Percentiles rank a stretch among this genome's conserved stretches.
These are phyloP conservation scores for Coffea canephora DNA, from an alignment of 257 asterid genomes.

Conservation along the genomic window DNA sequence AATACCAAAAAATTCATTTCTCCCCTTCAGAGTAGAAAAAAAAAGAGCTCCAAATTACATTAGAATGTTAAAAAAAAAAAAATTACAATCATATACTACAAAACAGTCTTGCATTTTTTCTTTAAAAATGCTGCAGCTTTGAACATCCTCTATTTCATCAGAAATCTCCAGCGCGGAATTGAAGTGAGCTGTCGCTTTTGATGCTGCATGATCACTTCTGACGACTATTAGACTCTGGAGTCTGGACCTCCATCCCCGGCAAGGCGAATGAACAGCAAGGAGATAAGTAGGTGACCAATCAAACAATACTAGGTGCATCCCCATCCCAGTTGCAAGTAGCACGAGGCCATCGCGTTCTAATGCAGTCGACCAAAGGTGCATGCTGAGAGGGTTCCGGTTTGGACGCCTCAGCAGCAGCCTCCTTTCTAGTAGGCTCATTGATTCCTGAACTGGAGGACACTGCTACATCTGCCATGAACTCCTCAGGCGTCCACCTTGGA, in stretches of 20 bases:
- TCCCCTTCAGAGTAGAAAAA: conserved; percentile 7
- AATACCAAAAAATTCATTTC: conserved; percentile 4
- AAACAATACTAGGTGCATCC: conserved; percentile 92
- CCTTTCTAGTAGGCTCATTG: conserved; percentile 33
- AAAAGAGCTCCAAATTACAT: conserved; percentile 15
- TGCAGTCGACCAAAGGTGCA: conserved; percentile 89
- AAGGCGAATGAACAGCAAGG: background rate
- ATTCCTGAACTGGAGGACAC: conserved; percentile 29
- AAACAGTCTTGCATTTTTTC: background rate
- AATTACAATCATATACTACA: conserved; percentile 23
- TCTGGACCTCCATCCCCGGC: background rate
- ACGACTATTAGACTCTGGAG: background rate
- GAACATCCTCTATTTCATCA: conserved; percentile 1
- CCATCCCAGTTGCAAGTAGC: conserved; percentile 90
- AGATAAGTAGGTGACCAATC: conserved; percentile 21
- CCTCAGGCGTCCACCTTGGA: conserved; percentile 97
- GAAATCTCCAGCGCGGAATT: background rate
- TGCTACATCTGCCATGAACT: conserved; percentile 60
- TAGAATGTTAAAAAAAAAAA: background rate
- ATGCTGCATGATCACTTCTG: background rate
- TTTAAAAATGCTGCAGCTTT: conserved; percentile 2
- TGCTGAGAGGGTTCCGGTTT: conserved; percentile 70
- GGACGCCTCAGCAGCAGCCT: conserved; percentile 42
- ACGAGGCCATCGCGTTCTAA: conserved; percentile 89
- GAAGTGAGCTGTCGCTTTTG: background rate